A percentile compares a stretch with the other conserved stretches of the same genome.
These are phyloP conservation scores for Hordeum pubiflorum DNA, from an alignment of 202 grass and related monocot species.

Conservation along the genomic window DNA sequence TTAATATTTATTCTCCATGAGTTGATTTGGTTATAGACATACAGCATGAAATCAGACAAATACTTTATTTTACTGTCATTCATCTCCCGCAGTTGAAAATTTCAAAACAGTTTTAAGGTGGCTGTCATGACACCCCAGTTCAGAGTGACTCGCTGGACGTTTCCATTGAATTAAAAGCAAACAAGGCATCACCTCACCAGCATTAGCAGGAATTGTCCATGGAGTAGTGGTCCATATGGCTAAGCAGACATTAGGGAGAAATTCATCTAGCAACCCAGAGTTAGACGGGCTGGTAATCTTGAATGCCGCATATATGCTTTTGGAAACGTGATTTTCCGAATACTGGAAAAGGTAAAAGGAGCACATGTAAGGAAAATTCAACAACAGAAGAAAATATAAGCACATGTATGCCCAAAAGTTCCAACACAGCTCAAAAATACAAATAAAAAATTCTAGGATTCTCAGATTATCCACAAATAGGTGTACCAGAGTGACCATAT, in stretches of 20 bases:
- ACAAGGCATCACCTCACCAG: slow-evolving; percentile 64
- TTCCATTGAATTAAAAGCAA: slow-evolving; percentile 22
- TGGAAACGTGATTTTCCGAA: slow-evolving; percentile 81
- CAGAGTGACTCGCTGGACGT: slow-evolving; percentile 2
- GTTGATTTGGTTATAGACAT: neutral
- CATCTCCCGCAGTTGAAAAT: neutral
- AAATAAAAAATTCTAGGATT: neutral
- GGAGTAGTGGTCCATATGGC: slow-evolving; percentile 97
- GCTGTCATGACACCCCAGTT: neutral
- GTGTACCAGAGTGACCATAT: neutral
- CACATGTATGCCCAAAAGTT: neutral
- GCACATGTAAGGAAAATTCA: slow-evolving; percentile 1
- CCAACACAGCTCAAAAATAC: neutral
- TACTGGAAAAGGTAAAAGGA: slow-evolving; percentile 53
- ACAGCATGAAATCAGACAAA: slow-evolving; percentile 7
- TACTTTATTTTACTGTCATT: neutral
- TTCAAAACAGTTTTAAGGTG: neutral
- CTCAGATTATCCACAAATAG: slow-evolving; percentile 9
- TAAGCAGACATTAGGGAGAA: slow-evolving; percentile 69
- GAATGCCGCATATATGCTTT: slow-evolving; percentile 94
- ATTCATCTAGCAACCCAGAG: slow-evolving; percentile 58
- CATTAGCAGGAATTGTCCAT: slow-evolving; percentile 99
- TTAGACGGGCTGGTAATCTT: slow-evolving; percentile 54
- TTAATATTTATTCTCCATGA: neutral
- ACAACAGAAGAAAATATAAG: slow-evolving; percentile 16